These are phyloP conservation scores for Zymoseptoria tritici DNA, from an alignment of 2,329 filamentous ascomycete genomes.

Conservation along the genomic window DNA sequence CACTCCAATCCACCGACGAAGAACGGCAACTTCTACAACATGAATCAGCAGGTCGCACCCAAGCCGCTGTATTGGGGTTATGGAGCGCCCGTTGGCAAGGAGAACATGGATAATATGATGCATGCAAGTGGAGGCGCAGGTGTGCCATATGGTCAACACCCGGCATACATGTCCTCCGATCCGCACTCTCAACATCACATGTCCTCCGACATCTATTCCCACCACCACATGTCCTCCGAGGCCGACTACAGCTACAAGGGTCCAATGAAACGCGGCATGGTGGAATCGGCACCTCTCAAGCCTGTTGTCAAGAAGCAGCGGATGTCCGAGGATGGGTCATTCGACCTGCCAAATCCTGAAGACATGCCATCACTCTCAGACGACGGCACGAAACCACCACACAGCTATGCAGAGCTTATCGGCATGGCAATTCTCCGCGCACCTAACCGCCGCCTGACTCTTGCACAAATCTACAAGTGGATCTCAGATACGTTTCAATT, in stretches of 20 bases:
- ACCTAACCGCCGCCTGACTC: constrained; percentile 71
- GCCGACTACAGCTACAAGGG: constrained; percentile 39
- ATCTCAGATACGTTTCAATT: constrained; percentile 92
- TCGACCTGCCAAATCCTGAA: constrained; percentile 59
- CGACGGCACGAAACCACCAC: constrained; percentile 79
- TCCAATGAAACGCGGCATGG: constrained; percentile 52
- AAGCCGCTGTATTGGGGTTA: constrained; percentile 7
- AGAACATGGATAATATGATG: constrained; percentile 15
- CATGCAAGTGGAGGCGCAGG: constrained; percentile 30
- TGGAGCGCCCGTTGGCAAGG: constrained; percentile 13
- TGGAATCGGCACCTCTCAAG: constrained; percentile 62
- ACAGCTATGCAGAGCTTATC: constrained; percentile 91
- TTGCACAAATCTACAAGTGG: constrained; percentile 98
- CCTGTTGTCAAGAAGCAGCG: constrained; percentile 57
- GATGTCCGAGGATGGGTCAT: constrained; percentile 42
- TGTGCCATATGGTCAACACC: background rate
- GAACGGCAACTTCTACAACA: constrained; percentile 38
- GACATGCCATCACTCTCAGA: constrained; percentile 79
- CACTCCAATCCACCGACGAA: constrained; percentile 63
- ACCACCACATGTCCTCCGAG: constrained; percentile 26
- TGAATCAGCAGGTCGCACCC: constrained; percentile 26
- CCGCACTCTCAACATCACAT: background rate
- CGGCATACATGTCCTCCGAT: constrained; percentile 17
- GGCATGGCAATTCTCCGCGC: constrained; percentile 94
- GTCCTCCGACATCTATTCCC: background rate